phyloP scores from a whole-genome alignment of 2,329 filamentous ascomycete genomes.

The Botrytis tulipae region DNA sequence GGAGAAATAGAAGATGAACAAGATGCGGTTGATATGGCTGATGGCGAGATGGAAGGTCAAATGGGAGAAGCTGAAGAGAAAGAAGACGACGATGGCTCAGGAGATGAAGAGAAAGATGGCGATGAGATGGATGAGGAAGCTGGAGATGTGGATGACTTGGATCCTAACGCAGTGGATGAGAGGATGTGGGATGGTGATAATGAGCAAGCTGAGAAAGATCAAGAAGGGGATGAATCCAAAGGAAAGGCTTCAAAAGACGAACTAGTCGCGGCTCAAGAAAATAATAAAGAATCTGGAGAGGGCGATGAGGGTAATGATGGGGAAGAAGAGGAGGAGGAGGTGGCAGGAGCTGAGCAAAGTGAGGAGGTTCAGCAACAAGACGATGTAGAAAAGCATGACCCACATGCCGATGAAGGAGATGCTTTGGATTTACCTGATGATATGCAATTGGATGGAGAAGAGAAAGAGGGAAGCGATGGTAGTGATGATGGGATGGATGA shows the following conservation, averaged over 20 bases:
- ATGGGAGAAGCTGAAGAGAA: conserved; percentile 66
- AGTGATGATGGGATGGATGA: conserved; percentile 40
- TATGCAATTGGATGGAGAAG: conserved; percentile 64
- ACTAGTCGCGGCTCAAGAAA: conserved; percentile 47
- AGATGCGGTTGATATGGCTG: conserved; percentile 87
- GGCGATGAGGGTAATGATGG: conserved; percentile 50
- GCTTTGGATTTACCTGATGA: conserved; percentile 69
- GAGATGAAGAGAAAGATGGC: conserved; percentile 60
- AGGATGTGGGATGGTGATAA: conserved; percentile 97
- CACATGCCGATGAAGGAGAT: conserved; percentile 64
- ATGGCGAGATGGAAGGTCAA: conserved; percentile 87
- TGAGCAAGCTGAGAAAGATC: conserved; percentile 76
- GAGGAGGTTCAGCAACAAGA: conserved; percentile 51
- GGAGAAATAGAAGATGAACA: conserved; percentile 74
- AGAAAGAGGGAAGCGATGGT: conserved; percentile 46
- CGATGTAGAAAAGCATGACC: conserved; percentile 63
- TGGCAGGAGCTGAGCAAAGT: conserved; percentile 58
- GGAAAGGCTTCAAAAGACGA: conserved; percentile 63
- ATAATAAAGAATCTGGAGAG: conserved; percentile 57
- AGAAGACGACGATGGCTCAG: conserved; percentile 61
- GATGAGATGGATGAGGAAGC: conserved; percentile 85
- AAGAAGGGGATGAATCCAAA: conserved; percentile 70
- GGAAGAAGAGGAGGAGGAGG: conserved; percentile 47
- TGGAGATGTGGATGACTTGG: conserved; percentile 86
- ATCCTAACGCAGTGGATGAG: conserved; percentile 88